phyloP scores from a whole-genome alignment of 306 rosid species.

The Fragaria nilgerrensis region DNA sequence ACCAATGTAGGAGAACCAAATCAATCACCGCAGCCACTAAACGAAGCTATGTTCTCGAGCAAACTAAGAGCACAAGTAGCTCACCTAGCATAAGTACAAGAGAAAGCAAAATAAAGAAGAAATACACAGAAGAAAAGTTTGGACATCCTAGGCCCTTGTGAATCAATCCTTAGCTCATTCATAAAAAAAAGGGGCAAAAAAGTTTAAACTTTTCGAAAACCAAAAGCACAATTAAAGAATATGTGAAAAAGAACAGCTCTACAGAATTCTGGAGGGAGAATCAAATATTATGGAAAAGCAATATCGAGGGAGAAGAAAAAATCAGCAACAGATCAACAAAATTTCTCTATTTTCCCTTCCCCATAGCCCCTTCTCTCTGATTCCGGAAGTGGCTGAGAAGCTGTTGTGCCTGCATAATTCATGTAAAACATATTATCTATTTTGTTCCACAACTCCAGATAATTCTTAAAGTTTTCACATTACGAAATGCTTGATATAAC shows the following conservation, averaged over 20 bases:
- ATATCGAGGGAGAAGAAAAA: constrained; percentile 3
- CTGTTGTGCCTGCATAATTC: constrained; percentile 75
- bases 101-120: background rate
- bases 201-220: constrained; percentile 17
- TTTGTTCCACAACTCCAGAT: constrained; percentile 10
- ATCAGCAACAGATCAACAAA: constrained; percentile 30
- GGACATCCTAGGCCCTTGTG: constrained; percentile 19
- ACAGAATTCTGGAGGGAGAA: constrained; percentile 9
- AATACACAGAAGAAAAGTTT: background rate
- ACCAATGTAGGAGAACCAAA: constrained; percentile 22
- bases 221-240: constrained; percentile 44
- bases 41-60: constrained; percentile 27
- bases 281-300: constrained; percentile 12
- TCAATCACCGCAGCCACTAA: constrained; percentile 17
- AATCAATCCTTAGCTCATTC: constrained; percentile 24
- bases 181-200: constrained; percentile 10
- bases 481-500: background rate
- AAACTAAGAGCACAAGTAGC: constrained; percentile 19
- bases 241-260: constrained; percentile 32
- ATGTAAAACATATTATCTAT: constrained; percentile 1
- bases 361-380: constrained; percentile 62
- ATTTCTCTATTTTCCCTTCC: constrained; percentile 50
- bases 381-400: constrained; percentile 89
- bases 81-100: constrained; percentile 1
- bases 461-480: background rate